Base-by-base conservation (phyloP, 1,139 yeast species). In the Kluyveromyces sp. region DNA sequence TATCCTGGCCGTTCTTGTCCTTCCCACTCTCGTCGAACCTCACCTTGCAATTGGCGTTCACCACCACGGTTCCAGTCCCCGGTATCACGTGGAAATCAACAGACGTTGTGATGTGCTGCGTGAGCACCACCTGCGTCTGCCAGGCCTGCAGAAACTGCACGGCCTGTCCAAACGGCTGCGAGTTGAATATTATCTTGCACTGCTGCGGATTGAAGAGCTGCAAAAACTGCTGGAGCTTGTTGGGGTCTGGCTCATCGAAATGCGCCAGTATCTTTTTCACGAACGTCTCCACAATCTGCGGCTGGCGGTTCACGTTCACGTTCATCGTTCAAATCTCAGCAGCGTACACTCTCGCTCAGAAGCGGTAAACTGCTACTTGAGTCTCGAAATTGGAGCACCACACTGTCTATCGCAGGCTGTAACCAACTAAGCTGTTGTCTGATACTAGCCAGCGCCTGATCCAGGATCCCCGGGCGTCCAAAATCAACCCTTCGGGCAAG, bases 21-120 rank as follows among this genome's bases (percentile, higher is more conserved):
- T 68, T 73, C 0, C 89, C 89, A 44, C 81, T 74, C 56, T 83
- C 92, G 60, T 83, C 92, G 55, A 83, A 83, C 49, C 80, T 70
- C 8, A 83, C 84, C 58, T 80, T 83, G 9, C 84, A 78, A 45
- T 78, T 73, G 15, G 78, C 69, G 45, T 74, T 71, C 19, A 82
- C 69, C 3, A 80, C 63, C 42, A 72, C 68, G 1, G 78, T 68
- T 3, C 78, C 78, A 0, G 83, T 70, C 0, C 85, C 85, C 0
- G 92, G 92, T n/a, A 83, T 72, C 49, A 77, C 66, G 56, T 83
- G 94, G 41, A 77, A 74, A 58, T 83, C 92, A 46, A 72, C 73
- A 20, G 80, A 74, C 12, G 78, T 77, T 35, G 82, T 58, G 46
- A 70, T 78, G 57, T 83, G 94, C 46, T 75, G 78, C 0, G 88